phyloP scores from a whole-genome alignment of 257 asterid species.

The Solanum phureja region DNA sequence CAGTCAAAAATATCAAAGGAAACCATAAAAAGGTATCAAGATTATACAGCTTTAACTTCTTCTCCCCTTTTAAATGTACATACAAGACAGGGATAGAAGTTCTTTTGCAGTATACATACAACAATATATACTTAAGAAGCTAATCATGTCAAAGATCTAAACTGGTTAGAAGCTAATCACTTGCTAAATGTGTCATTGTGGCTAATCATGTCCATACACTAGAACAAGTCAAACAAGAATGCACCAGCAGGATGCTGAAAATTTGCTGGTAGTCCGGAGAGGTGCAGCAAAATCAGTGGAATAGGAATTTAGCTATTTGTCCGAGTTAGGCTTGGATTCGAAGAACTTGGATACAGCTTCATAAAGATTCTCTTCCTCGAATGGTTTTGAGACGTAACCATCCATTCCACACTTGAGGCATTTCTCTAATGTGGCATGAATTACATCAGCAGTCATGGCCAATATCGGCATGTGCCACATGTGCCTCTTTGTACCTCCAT shows the following conservation, averaged over 20 bases:
- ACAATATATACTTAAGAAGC: conserved; percentile 2
- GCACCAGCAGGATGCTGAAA: conserved; percentile 32
- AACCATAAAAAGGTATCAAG: conserved; percentile 9
- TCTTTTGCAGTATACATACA: background rate
- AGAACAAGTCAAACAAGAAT: background rate
- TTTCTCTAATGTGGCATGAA: conserved; percentile 68
- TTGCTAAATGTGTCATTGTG: background rate
- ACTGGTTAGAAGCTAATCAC: conserved; percentile 2
- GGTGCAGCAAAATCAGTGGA: background rate
- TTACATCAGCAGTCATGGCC: conserved; percentile 96
- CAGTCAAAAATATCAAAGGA: background rate
- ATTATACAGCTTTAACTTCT: conserved; percentile 6
- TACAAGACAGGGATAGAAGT: conserved; percentile 12
- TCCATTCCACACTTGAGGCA: conserved; percentile 80
- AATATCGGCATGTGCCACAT: conserved; percentile 73
- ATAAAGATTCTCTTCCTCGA: conserved; percentile 73
- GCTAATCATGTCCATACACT: background rate
- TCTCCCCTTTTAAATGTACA: conserved; percentile 12
- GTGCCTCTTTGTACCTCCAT: background rate
- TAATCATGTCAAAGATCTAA: background rate
- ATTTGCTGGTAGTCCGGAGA: conserved; percentile 16
- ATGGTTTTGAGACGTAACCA: conserved; percentile 85
- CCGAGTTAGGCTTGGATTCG: conserved; percentile 22
- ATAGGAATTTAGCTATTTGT: conserved; percentile 3
- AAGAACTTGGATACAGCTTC: conserved; percentile 76